phyloP scores from a whole-genome alignment of 2,329 filamentous ascomycete species.

The Trichoderma aggressivum region DNA sequence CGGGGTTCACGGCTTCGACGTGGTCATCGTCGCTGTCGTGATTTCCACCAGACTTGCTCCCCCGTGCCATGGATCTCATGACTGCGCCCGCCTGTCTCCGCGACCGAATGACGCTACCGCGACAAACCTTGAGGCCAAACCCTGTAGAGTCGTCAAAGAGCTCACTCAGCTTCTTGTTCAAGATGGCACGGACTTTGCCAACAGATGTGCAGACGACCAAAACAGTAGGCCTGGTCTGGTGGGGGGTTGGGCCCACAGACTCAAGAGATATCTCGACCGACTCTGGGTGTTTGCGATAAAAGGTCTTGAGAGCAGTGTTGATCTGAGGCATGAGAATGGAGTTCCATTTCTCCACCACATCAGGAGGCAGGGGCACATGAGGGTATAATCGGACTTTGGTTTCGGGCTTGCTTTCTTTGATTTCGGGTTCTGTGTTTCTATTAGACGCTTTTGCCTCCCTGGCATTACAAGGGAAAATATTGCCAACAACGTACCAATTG shows the following conservation, averaged over 20 bases:
- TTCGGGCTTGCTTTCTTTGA: conserved; percentile 28
- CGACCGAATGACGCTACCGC: conserved; percentile 64
- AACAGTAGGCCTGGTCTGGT: conserved; percentile 67
- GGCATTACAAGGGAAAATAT: neutral
- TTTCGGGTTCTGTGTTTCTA: conserved; percentile 21
- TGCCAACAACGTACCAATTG: neutral
- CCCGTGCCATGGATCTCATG: conserved; percentile 32
- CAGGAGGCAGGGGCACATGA: conserved; percentile 54
- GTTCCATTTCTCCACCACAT: conserved; percentile 70
- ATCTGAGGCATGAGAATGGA: conserved; percentile 67
- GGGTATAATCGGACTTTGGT: conserved; percentile 57
- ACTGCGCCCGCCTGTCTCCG: conserved; percentile 40
- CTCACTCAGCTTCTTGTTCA: conserved; percentile 64
- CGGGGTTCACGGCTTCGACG: conserved; percentile 59
- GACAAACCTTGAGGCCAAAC: conserved; percentile 68
- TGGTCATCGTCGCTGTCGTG: conserved; percentile 38
- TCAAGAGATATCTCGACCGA: conserved; percentile 76
- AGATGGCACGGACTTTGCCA: conserved; percentile 65
- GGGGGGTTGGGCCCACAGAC: conserved; percentile 65
- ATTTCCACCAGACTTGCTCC: neutral
- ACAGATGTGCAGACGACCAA: conserved; percentile 75
- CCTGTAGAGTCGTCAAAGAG: conserved; percentile 61
- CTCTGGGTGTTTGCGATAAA: conserved; percentile 70
- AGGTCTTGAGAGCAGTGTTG: conserved; percentile 65
- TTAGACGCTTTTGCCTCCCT: neutral